Evolutionary conservation across 2,329 filamentous ascomycete species (phyloP).

Genomic region (Clonostachys solani): DNA sequence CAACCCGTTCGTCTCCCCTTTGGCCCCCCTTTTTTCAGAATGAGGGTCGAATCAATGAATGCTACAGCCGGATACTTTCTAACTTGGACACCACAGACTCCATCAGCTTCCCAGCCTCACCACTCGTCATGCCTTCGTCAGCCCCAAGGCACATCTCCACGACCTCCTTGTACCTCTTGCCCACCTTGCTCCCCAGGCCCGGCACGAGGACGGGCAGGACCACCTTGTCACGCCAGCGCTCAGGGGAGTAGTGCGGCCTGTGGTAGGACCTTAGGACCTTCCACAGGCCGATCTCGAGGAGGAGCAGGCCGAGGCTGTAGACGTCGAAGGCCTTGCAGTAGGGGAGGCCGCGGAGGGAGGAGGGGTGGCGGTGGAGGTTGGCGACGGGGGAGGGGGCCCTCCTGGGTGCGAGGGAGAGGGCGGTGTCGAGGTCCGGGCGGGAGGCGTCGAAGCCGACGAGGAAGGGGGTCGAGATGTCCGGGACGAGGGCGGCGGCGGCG

Average conservation of each 20-base stretch:
- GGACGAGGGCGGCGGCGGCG: constrained; percentile 25
- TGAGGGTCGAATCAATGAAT: neutral
- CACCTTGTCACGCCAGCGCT: constrained; percentile 35
- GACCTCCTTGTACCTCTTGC: constrained; percentile 30
- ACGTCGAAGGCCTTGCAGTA: constrained; percentile 47
- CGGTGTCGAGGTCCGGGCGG: constrained; percentile 44
- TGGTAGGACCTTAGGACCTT: constrained; percentile 33
- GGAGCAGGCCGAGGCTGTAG: constrained; percentile 45
- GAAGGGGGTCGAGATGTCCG: constrained; percentile 35
- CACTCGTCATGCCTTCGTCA: constrained; percentile 26
- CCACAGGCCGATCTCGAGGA: constrained; percentile 48
- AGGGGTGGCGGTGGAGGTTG: constrained; percentile 42
- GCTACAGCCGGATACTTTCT: constrained; percentile 27
- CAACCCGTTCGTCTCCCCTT: too few relatives aligned
- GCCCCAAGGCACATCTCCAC: constrained; percentile 34
- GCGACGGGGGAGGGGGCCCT: constrained; percentile 31
- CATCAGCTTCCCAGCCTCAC: constrained; percentile 32
- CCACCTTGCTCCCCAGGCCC: constrained; percentile 32
- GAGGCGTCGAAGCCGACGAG: constrained; percentile 52
- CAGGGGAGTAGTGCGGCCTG: constrained; percentile 33
- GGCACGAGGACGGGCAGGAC: constrained; percentile 33
- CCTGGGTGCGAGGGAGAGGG: constrained; percentile 38
- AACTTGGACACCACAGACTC: constrained; percentile 33
- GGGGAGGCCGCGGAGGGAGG: constrained; percentile 29
- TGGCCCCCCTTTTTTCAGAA: too few relatives aligned